Evolutionary conservation across 176 grass and related monocot species (phyloP).

Genomic region (Avena eriantha): DNA sequence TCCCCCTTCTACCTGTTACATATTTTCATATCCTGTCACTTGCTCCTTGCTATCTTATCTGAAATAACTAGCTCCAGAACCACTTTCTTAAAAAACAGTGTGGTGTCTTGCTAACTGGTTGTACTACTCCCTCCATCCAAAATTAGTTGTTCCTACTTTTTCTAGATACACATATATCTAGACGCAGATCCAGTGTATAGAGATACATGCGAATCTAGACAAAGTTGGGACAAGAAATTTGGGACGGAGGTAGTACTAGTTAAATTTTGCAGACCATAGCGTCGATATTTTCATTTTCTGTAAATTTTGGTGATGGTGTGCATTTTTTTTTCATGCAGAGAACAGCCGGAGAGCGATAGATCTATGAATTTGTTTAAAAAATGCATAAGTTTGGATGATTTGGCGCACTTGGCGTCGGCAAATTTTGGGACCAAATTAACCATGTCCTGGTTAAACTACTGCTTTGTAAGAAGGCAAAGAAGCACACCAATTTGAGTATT

Average conservation of each 20-base stretch:
- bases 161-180: too few species aligned
- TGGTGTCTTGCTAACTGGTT: not conserved
- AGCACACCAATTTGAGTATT: not conserved
- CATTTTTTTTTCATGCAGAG: not conserved
- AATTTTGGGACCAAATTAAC: not conserved
- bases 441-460: not conserved
- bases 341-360: not conserved
- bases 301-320: not conserved
- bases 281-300: not conserved
- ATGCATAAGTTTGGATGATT: not conserved
- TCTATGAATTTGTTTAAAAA: not conserved
- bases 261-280: not conserved
- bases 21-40: conserved; percentile 1
- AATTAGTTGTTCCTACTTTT: too few species aligned
- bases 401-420: not conserved
- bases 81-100: not conserved
- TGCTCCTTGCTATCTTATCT: not conserved
- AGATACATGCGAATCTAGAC: too few species aligned
- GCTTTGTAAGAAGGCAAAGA: not conserved
- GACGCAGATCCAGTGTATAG: too few species aligned
- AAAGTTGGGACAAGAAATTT: too few species aligned
- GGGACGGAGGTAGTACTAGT: too few species aligned
- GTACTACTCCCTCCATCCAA: too few species aligned
- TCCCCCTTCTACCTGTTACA: not conserved
- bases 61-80: not conserved